These are phyloP conservation scores for Podospora sp. DNA, from an alignment of 495 filamentous ascomycete genomes.

Conservation along the genomic window DNA sequence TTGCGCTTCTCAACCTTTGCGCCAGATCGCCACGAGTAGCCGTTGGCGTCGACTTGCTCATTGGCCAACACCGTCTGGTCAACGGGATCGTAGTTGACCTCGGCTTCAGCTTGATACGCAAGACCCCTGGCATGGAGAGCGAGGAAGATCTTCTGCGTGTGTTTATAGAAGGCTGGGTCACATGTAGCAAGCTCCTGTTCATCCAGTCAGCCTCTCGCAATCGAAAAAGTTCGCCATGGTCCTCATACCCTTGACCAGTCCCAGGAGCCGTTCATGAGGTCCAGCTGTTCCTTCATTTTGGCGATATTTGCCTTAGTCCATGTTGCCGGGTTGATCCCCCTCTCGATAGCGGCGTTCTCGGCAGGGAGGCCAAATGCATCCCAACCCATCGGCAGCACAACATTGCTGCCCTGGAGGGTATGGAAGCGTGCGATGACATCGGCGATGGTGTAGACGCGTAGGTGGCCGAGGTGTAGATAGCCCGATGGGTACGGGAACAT, in stretches of 20 bases:
- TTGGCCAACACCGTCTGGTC: slow-evolving; percentile 90
- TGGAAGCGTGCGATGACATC: slow-evolving; percentile 81
- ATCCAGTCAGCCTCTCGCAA: background rate
- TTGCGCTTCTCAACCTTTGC: slow-evolving; percentile 79
- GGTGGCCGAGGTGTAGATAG: slow-evolving; percentile 84
- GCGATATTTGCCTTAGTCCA: slow-evolving; percentile 83
- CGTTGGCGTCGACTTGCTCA: slow-evolving; percentile 84
- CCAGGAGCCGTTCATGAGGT: slow-evolving; percentile 74
- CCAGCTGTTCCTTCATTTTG: slow-evolving; percentile 81
- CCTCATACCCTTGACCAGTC: slow-evolving; percentile 76
- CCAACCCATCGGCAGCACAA: slow-evolving; percentile 90
- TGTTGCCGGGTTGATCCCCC: slow-evolving; percentile 71
- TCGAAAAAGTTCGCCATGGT: background rate
- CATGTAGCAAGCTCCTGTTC: slow-evolving; percentile 80
- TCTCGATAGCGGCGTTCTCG: slow-evolving; percentile 91
- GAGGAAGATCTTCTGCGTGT: slow-evolving; percentile 84
- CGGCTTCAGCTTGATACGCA: slow-evolving; percentile 75
- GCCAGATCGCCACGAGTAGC: slow-evolving; percentile 84
- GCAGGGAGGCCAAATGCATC: slow-evolving; percentile 90
- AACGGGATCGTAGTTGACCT: slow-evolving; percentile 89
- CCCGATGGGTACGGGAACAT: slow-evolving; percentile 96
- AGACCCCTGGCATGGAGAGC: slow-evolving; percentile 69
- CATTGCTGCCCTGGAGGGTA: slow-evolving; percentile 72
- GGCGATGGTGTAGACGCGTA: slow-evolving; percentile 88
- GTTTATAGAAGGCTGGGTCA: slow-evolving; percentile 80